A percentile compares a stretch with the other conserved stretches of the same genome.
Conservation (phyloP, 2,329 filamentous ascomycete genomes). For the Fusarium nurragi region DNA sequence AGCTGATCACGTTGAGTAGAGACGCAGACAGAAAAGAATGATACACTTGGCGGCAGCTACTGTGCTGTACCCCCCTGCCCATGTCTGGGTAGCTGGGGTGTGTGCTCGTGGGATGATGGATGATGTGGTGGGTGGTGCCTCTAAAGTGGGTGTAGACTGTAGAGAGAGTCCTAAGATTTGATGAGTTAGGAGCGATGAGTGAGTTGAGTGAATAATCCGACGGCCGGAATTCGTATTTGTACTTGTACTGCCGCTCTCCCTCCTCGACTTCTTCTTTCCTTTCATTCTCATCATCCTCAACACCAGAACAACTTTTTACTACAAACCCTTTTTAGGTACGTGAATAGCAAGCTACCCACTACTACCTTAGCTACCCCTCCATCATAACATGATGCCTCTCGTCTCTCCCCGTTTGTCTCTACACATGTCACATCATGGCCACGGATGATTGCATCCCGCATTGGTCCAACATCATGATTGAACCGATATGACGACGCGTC, state of each 20-base stretch:
- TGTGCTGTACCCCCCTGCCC: constrained; percentile 1
- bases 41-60: not conserved
- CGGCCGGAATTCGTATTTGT: constrained; percentile 37
- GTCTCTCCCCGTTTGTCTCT: not conserved
- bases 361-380: constrained; percentile 21
- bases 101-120: constrained; percentile 35
- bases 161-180: constrained; percentile 1
- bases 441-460: not conserved
- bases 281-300: constrained; percentile 36
- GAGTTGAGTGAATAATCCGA: constrained; percentile 32
- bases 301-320: constrained; percentile 14
- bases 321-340: constrained; percentile 18
- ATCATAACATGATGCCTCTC: constrained; percentile 24
- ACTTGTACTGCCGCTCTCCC: constrained; percentile 36
- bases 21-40: not conserved
- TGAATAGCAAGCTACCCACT: not conserved
- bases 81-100: constrained; percentile 8
- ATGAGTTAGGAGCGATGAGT: too few relatives aligned
- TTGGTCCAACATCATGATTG: constrained; percentile 6
- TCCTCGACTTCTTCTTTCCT: constrained; percentile 14
- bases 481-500: constrained; percentile 29
- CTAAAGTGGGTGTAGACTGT: constrained; percentile 12
- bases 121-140: constrained; percentile 27
- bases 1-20: not conserved
- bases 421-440: constrained; percentile 18